Evolutionary conservation across 179 eudicot genomes (phyloP).

Genomic region (Pouteria campechiana): DNA sequence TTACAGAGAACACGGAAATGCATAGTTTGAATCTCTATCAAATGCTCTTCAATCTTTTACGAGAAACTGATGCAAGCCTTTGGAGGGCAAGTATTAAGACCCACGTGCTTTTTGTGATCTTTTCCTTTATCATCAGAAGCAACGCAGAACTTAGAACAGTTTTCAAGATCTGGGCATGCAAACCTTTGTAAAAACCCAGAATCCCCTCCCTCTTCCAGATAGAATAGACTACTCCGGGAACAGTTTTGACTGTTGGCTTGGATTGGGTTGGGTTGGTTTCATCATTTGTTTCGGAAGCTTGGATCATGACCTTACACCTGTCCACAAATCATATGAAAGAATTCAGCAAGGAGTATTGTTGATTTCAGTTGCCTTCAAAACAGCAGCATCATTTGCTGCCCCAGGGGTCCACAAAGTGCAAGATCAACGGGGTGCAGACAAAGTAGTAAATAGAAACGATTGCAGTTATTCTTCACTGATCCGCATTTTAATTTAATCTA

Average conservation of each 20-base stretch:
- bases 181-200: conserved; percentile 65
- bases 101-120: conserved; percentile 67
- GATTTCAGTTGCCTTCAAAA: too few species aligned
- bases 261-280: conserved; percentile 12
- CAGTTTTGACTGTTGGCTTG: conserved; percentile 35
- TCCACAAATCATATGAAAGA: not conserved
- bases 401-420: too few species aligned
- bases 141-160: conserved; percentile 80
- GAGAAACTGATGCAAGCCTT: conserved; percentile 25
- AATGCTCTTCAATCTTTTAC: conserved; percentile 40
- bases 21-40: too few species aligned
- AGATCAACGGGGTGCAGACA: too few species aligned
- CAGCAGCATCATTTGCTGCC: too few species aligned
- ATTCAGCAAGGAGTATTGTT: not conserved
- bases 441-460: too few species aligned
- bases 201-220: conserved; percentile 73
- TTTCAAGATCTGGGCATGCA: conserved; percentile 79
- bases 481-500: too few species aligned
- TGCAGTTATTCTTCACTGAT: too few species aligned
- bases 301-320: conserved; percentile 90
- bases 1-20: too few species aligned
- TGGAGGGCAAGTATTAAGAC: conserved; percentile 58
- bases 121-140: conserved; percentile 87
- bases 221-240: conserved; percentile 34
- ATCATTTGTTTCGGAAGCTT: conserved; percentile 55